phyloP scores from a whole-genome alignment of 2,329 filamentous ascomycete species.

The Talaromyces sp. region DNA sequence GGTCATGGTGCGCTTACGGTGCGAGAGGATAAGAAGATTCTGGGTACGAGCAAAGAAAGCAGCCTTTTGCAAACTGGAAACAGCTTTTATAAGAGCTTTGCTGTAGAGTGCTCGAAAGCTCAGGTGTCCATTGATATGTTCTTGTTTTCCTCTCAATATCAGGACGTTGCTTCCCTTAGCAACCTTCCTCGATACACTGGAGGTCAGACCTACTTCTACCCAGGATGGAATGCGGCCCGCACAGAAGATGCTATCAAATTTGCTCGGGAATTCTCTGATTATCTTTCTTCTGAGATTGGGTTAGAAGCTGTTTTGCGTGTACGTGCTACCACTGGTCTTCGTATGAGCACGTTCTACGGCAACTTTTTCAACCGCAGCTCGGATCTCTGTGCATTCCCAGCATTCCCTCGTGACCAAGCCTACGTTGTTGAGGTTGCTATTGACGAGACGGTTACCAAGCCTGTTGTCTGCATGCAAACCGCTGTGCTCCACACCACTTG shows the following conservation, averaged over 20 bases:
- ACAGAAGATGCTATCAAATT: constrained; percentile 97
- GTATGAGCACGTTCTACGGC: constrained; percentile 97
- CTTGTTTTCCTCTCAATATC: constrained; percentile 90
- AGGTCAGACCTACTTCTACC: constrained; percentile 98
- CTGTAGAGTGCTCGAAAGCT: constrained; percentile 97
- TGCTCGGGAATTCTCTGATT: constrained; percentile 93
- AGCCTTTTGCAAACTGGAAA: constrained; percentile 84
- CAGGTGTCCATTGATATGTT: constrained; percentile 99
- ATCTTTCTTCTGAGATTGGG: constrained; percentile 93
- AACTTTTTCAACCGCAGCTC: constrained; percentile 99
- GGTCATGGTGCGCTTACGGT: constrained; percentile 87
- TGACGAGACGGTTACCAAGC: constrained; percentile 88
- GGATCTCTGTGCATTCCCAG: constrained; percentile 95
- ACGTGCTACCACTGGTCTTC: constrained; percentile 85
- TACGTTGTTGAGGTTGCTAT: constrained; percentile 99
- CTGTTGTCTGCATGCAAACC: constrained; percentile 86
- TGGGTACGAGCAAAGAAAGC: constrained; percentile 91
- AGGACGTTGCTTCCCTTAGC: constrained; percentile 93
- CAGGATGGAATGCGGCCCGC: constrained; percentile 91
- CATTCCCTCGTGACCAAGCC: constrained; percentile 93
- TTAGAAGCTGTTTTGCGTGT: constrained; percentile 94
- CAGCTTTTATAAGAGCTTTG: constrained; percentile 98
- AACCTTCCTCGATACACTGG: constrained; percentile 95
- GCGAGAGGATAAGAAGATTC: constrained; percentile 91
- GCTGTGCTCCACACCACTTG: constrained; percentile 96